Base-by-base conservation (phyloP, 2,329 filamentous ascomycete species). In the Rutstroemia sp. region DNA sequence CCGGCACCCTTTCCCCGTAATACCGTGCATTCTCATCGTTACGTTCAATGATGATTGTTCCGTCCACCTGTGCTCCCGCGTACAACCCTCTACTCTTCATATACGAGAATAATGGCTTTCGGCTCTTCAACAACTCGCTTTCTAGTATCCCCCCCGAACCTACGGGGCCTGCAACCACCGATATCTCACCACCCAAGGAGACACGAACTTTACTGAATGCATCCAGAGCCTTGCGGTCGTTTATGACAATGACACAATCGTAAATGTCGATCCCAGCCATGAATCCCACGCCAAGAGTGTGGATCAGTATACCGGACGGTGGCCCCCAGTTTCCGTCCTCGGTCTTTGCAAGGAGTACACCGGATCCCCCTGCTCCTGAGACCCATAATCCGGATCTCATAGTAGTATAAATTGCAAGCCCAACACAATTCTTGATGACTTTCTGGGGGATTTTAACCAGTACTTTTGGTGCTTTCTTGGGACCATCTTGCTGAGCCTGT, bases 351-450 rank as follows among this genome's bases (percentile, higher is more conserved):
- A 96, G 82, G 40, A 96, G 78, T 42, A 96, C 82, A 54, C 92
- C 92, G 56, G 89, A 92, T 42, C 92, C 92, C 34, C 91, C 91
- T 12, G 91, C 91, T 50, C 92, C 92, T 39, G 89, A 92, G 65
- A 95, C 80, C 88, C 91, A 95, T 27, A 96, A 76, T 16, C 92
- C 92, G 14, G 89, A 92, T 55, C 92, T 85, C 90, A 96, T 95
- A 36, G 89, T 95, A 1, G 91, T 96, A 74, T 96, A 96, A 62
- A 96, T 88, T 57, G 90, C 91, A 51, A 96, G 80, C 14, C 89
- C 92, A 64, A 92, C 89, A 39, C 90, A 90, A 71, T 94, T 88
- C 67, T 88, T 83, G 64, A 96, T 89, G 57, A 96, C 89, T 67
- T 86, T 80, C 54, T 84, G 76, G 0, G 92, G 92, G 27, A 96